These are phyloP conservation scores for Yamadazyma olivae DNA, from an alignment of 805 yeast genomes.

Conservation along the genomic window DNA sequence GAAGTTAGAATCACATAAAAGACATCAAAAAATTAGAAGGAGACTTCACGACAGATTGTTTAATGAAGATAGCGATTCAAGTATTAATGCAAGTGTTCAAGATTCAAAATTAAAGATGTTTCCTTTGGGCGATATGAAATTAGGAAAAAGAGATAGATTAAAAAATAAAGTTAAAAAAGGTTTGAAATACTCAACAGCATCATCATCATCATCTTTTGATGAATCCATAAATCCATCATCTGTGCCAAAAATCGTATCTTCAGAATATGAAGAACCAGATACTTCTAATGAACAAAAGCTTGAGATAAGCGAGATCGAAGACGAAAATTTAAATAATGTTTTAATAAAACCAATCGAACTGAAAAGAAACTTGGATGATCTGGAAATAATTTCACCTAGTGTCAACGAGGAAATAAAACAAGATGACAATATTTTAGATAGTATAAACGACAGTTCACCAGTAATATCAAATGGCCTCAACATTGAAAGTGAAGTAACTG, in stretches of 20 bases:
- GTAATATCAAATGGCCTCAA: not conserved
- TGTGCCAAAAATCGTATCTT: not conserved
- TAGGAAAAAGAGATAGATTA: conserved; percentile 10
- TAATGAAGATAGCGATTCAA: conserved; percentile 15
- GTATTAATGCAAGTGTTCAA: not conserved
- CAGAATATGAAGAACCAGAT: not conserved
- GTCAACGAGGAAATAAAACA: not conserved
- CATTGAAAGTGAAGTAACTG: not conserved
- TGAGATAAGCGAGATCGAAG: not conserved
- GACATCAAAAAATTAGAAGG: conserved; percentile 5
- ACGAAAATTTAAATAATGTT: conserved; percentile 3
- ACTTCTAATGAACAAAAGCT: not conserved
- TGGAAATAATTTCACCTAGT: not conserved
- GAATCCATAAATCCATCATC: not conserved
- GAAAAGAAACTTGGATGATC: conserved; percentile 3
- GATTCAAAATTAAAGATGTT: conserved; percentile 1
- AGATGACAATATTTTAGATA: not conserved
- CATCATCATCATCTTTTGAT: conserved; percentile 4
- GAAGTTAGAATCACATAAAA: not conserved
- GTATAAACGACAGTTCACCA: not conserved
- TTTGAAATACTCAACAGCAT: conserved; percentile 5
- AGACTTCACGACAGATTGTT: conserved; percentile 34
- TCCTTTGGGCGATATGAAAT: conserved; percentile 6
- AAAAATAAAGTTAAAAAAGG: conserved; percentile 7
- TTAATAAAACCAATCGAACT: conserved; percentile 6